These are phyloP conservation scores for Daldinia concentrica DNA, from an alignment of 495 filamentous ascomycete genomes.

Conservation along the genomic window DNA sequence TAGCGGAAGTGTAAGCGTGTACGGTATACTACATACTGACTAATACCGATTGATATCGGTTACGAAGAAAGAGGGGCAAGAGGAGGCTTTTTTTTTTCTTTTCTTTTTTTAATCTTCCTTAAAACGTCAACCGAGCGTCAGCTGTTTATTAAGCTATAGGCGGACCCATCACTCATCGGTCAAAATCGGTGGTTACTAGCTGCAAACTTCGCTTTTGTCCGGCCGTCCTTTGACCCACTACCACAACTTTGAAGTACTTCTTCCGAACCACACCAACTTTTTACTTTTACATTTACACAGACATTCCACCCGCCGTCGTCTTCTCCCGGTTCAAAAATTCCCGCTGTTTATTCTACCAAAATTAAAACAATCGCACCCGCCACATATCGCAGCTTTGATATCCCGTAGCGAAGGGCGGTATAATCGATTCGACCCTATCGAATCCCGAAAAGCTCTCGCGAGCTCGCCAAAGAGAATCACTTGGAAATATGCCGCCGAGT, in stretches of 20 bases:
- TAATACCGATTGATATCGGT: constrained; percentile 29
- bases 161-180: constrained; percentile 21
- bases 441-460: background rate
- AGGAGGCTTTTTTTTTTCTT: constrained; percentile 10
- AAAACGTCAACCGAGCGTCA: constrained; percentile 42
- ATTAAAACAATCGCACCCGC: background rate
- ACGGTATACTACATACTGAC: constrained; percentile 20
- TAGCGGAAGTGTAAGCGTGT: background rate
- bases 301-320: background rate
- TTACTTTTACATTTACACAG: background rate
- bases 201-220: constrained; percentile 34
- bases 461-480: background rate
- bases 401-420: background rate
- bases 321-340: background rate
- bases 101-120: constrained; percentile 6
- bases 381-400: background rate
- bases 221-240: constrained; percentile 32
- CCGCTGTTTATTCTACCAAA: background rate
- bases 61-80: constrained; percentile 32
- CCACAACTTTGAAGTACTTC: constrained; percentile 26
- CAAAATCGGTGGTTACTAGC: constrained; percentile 34
- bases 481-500: constrained; percentile 43
- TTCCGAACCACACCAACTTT: background rate
- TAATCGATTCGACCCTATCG: background rate
- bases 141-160: constrained; percentile 24